These are phyloP conservation scores for Amauroascus niger DNA, from an alignment of 2,329 filamentous ascomycete species.

Conservation along the genomic window DNA sequence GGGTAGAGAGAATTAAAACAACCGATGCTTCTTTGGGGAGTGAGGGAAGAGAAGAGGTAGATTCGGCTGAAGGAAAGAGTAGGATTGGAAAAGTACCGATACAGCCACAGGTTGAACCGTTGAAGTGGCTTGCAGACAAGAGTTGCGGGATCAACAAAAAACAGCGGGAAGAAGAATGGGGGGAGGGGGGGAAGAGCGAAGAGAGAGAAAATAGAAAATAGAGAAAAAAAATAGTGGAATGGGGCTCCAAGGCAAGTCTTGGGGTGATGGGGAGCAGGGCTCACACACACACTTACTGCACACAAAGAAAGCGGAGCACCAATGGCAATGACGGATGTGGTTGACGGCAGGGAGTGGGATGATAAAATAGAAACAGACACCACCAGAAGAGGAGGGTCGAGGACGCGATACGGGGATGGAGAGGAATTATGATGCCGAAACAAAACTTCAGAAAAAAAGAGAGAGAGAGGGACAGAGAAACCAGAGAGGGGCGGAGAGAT, in stretches of 20 bases:
- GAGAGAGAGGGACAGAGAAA: background rate
- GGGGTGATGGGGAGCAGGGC: background rate
- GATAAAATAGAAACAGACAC: background rate
- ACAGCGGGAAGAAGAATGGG: background rate
- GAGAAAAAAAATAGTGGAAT: background rate
- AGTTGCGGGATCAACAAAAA: conserved; percentile 8
- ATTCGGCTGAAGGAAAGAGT: background rate
- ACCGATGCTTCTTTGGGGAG: no score
- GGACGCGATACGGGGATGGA: background rate
- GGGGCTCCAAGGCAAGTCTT: background rate
- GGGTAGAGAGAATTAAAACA: no score
- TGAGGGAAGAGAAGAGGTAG: background rate
- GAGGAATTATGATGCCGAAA: background rate
- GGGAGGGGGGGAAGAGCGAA: background rate
- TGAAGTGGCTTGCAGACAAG: conserved; percentile 7
- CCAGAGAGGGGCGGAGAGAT: background rate
- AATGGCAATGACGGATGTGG: background rate
- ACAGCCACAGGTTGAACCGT: conserved; percentile 4
- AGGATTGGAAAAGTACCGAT: background rate
- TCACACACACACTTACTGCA: no score
- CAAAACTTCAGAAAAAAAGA: background rate
- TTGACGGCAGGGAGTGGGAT: background rate
- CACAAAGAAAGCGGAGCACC: conserved; percentile 2
- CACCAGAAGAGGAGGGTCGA: background rate
- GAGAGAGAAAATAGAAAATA: no score